Evolutionary conservation across 2,329 filamentous ascomycete genomes (phyloP), one percentile per base, ranked within the genome.

Genomic region (Chrysosporium queenslandicum): DNA sequence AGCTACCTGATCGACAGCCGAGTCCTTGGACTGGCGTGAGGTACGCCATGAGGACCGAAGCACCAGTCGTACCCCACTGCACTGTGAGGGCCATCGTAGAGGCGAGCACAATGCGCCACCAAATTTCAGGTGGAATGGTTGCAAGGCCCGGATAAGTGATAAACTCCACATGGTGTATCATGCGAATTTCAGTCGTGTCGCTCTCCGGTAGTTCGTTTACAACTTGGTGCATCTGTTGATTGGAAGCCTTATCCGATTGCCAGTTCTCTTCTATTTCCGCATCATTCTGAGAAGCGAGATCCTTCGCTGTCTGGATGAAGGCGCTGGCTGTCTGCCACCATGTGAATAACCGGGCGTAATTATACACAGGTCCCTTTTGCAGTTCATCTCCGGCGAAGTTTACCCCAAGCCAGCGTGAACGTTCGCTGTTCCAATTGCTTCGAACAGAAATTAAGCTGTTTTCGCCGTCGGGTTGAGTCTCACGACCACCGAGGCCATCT

Each of bases 301-400:
- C 16, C 21, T 29, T 49, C 12, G 32, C 23, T 36, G 46, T 40
- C 20, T 40, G 21, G 9, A 49, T 49, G 20, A 49, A 49, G 14
- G 32, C 34, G 12, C 37, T 39, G 23, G 25, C 34, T 9, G 32
- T 40, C 36, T 49, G 46, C 34, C 34, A 49, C 46, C 46, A 49
- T 9, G 46, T 40, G 23, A 49, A 49, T 12, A 40, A 16, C 12
- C 46, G 30, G 14, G 46, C 46, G 30, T 49, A 49, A 16, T 49
- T 49, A 29, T 49, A 49, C 25, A 49, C 32, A 11, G 46, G 46
- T 7, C 46, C 46, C 25, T 49, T 49, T 18, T 49, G 46, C 23
- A 49, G 36, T 12, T 49, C 46, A 25, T 49, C 46, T 29, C 46
- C 46, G 8, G 46, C 46, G 30, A 49, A 49, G 40, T 36, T 49